phyloP scores from a whole-genome alignment of 306 rosid genomes.

The Vachellia collinsii region DNA sequence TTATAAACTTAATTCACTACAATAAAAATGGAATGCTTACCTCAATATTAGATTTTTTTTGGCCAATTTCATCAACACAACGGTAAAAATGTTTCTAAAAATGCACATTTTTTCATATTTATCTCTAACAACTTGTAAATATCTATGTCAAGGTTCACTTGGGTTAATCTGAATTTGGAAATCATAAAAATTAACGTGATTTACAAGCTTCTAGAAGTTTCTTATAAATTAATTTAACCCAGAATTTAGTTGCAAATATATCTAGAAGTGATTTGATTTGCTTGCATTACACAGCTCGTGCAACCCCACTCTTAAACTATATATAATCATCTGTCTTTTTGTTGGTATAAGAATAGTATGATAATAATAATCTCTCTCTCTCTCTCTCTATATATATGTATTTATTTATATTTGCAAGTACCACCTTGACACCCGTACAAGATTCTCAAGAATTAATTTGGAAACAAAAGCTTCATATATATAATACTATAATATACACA shows the following conservation, averaged over 20 bases:
- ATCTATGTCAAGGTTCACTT: background rate
- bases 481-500: background rate
- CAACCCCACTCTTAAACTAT: conserved; percentile 43
- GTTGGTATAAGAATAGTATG: conserved; percentile 4
- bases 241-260: conserved; percentile 23
- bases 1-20: background rate
- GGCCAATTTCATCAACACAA: no score
- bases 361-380: background rate
- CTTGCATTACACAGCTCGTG: conserved; percentile 54
- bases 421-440: conserved; percentile 17
- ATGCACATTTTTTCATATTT: no score
- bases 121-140: no score
- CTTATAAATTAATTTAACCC: conserved; percentile 30
- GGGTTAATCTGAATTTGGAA: no score
- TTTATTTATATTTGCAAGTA: background rate
- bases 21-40: no score
- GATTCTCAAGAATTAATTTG: conserved; percentile 32
- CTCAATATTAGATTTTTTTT: no score
- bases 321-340: conserved; percentile 37
- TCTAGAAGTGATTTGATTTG: conserved; percentile 39
- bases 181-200: no score
- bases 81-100: no score
- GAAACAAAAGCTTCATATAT: background rate
- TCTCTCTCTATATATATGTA: no score
- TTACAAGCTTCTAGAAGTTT: conserved; percentile 42